Evolutionary conservation across 75 land plant genomes (phyloP).

Genomic region (Adiantum capillusveneris): DNA sequence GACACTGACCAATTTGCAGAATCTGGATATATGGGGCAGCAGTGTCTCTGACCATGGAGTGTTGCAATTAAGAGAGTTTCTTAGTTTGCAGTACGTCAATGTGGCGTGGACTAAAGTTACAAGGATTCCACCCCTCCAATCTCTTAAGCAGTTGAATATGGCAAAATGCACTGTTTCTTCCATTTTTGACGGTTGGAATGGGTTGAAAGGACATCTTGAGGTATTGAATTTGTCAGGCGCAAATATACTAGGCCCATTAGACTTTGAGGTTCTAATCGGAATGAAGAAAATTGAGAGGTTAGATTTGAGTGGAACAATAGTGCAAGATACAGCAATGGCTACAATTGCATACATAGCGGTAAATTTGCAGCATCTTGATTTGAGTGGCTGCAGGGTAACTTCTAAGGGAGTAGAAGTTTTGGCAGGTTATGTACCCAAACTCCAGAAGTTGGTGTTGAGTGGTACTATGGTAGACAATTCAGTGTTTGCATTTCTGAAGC

Average conservation of each 20-base stretch:
- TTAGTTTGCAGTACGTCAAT: slow-evolving; percentile 51
- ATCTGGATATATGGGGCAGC: slow-evolving; percentile 88
- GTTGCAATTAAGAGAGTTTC: slow-evolving; percentile 33
- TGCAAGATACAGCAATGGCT: slow-evolving; percentile 38
- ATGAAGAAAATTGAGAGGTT: slow-evolving; percentile 48
- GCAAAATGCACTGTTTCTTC: slow-evolving; percentile 64
- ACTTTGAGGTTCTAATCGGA: slow-evolving; percentile 26
- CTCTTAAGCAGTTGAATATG: slow-evolving; percentile 60
- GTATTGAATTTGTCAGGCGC: slow-evolving; percentile 59
- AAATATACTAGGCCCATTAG: slow-evolving; percentile 28
- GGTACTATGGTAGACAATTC: slow-evolving; percentile 62
- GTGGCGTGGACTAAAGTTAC: slow-evolving; percentile 85
- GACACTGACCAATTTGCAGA: slow-evolving; percentile 53
- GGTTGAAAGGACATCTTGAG: slow-evolving; percentile 17
- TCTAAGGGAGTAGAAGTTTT: slow-evolving; percentile 52
- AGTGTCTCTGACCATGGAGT: slow-evolving; percentile 64
- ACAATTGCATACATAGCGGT: slow-evolving; percentile 37
- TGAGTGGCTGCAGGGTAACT: slow-evolving; percentile 52
- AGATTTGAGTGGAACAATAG: slow-evolving; percentile 46
- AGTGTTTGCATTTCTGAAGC: slow-evolving; percentile 41
- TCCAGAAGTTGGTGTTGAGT: slow-evolving; percentile 55
- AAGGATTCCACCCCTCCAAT: slow-evolving; percentile 40
- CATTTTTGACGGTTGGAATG: slow-evolving; percentile 26
- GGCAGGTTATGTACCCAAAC: slow-evolving; percentile 53
- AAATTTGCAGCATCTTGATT: slow-evolving; percentile 54